phyloP scores from a whole-genome alignment of 2,329 filamentous ascomycete genomes.

The Diaporthe amygdali region DNA sequence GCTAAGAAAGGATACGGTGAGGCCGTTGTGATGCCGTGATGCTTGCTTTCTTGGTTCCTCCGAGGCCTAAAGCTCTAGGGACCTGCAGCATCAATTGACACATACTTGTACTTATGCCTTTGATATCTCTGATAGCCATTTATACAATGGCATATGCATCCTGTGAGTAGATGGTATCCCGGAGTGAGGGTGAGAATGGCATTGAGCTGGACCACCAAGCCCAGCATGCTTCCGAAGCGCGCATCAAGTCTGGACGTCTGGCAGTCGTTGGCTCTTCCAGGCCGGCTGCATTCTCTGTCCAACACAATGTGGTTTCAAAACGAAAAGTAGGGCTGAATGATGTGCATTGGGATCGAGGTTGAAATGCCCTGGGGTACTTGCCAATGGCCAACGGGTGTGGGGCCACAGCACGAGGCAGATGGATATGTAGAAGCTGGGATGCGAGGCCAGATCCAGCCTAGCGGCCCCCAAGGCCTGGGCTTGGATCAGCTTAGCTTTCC shows the following conservation, averaged over 20 bases:
- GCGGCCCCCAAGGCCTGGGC: not conserved
- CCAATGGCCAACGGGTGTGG: not conserved
- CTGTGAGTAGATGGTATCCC: not conserved
- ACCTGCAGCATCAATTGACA: not conserved
- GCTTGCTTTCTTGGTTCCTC: not conserved
- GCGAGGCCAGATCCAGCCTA: not conserved
- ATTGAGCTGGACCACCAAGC: not conserved
- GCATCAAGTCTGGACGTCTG: no score
- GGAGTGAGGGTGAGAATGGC: not conserved
- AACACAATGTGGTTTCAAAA: not conserved
- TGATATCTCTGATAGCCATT: no score
- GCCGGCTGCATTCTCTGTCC: not conserved
- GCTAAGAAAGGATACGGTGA: not conserved
- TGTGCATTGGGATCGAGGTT: not conserved
- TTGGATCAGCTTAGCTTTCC: slow-evolving; percentile 10
- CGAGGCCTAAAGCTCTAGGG: not conserved
- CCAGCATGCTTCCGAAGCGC: not conserved
- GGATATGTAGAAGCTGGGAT: not conserved
- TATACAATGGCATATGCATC: not conserved
- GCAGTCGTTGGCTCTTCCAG: no score
- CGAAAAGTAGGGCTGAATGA: not conserved
- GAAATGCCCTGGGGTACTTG: not conserved
- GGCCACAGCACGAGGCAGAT: slow-evolving; percentile 1
- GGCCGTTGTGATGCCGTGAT: not conserved
- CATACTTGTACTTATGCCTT: no score